Conservation (phyloP, 345 rosid species). For the Reutealis trisperma region DNA sequence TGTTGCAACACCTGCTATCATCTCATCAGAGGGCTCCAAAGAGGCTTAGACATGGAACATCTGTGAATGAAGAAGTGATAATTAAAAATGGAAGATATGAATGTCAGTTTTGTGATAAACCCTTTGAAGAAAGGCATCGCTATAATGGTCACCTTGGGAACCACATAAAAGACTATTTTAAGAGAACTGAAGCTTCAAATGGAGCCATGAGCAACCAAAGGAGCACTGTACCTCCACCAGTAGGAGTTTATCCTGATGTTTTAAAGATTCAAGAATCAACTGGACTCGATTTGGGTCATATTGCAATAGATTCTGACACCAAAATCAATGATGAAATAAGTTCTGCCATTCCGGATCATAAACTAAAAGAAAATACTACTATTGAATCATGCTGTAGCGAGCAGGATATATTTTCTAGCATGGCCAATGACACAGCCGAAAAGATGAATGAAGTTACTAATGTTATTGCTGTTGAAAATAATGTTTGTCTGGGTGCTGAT, state of each 20-base stretch:
- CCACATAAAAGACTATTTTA: conserved; percentile 45
- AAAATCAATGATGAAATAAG: conserved; percentile 8
- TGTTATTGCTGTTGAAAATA: conserved; percentile 10
- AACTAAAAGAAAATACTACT: conserved; percentile 13
- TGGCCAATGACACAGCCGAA: conserved; percentile 19
- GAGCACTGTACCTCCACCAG: conserved; percentile 11
- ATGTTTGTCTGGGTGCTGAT: conserved; percentile 22
- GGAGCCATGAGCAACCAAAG: conserved; percentile 10
- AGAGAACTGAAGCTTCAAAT: conserved; percentile 39
- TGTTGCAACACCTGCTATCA: conserved; percentile 43
- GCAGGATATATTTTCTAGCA: conserved; percentile 18
- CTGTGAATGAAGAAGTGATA: conserved; percentile 30
- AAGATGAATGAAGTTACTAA: conserved; percentile 19
- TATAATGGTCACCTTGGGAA: conserved; percentile 47
- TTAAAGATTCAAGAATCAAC: conserved; percentile 6
- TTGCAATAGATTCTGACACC: conserved; percentile 10
- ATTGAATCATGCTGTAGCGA: conserved; percentile 9
- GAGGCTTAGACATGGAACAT: conserved; percentile 24
- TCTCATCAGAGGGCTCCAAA: conserved; percentile 39
- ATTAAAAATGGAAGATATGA: conserved; percentile 48
- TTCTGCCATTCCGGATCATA: conserved; percentile 1
- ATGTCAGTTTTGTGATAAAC: conserved; percentile 48
- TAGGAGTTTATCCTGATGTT: conserved; percentile 9
- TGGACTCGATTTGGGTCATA: conserved; percentile 12
- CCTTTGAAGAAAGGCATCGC: conserved; percentile 44